These are phyloP conservation scores for Chalciporus chontae DNA, from an alignment of 768 basidiomycete species.

Conservation along the genomic window DNA sequence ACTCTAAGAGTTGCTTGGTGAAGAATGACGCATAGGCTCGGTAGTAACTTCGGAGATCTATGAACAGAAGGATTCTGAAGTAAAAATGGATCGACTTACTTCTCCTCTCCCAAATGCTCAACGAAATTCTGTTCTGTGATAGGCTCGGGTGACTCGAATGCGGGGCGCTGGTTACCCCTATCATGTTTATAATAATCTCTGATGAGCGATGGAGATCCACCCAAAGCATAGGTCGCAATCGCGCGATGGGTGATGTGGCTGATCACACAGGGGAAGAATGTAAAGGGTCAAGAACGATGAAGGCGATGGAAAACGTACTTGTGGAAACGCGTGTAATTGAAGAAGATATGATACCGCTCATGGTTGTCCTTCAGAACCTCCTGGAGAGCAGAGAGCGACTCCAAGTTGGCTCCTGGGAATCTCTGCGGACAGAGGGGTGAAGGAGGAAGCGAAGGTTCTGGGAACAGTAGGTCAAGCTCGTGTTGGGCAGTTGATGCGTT, in stretches of 20 bases:
- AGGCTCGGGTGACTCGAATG: conserved; percentile 19
- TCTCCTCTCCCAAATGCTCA: conserved; percentile 24
- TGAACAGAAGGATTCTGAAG: too few relatives aligned
- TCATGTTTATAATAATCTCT: conserved; percentile 27
- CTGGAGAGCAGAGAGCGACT: conserved; percentile 22
- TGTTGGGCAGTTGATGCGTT: background rate
- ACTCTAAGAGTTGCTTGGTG: conserved; percentile 10
- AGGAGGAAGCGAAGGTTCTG: conserved; percentile 24
- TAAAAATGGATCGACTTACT: too few relatives aligned
- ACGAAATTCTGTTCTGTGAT: conserved; percentile 24
- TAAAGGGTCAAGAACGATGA: too few relatives aligned
- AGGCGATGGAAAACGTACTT: conserved; percentile 23
- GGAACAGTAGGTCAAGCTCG: conserved; percentile 22
- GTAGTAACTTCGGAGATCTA: conserved; percentile 20
- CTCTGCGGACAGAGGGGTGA: conserved; percentile 26
- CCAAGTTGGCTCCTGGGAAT: conserved; percentile 21
- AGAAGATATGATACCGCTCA: conserved; percentile 45
- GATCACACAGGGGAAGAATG: too few relatives aligned
- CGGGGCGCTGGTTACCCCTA: conserved; percentile 18
- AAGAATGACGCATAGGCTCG: conserved; percentile 28
- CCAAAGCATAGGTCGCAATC: conserved; percentile 27
- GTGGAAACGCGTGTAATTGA: conserved; percentile 45
- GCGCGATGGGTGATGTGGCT: conserved; percentile 28
- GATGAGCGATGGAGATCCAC: conserved; percentile 21
- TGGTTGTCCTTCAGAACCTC: conserved; percentile 48